Percentiles rank a stretch among this genome's conserved stretches.
These are phyloP conservation scores for Lactifluus volemus DNA, from an alignment of 768 basidiomycete genomes.

Conservation along the genomic window DNA sequence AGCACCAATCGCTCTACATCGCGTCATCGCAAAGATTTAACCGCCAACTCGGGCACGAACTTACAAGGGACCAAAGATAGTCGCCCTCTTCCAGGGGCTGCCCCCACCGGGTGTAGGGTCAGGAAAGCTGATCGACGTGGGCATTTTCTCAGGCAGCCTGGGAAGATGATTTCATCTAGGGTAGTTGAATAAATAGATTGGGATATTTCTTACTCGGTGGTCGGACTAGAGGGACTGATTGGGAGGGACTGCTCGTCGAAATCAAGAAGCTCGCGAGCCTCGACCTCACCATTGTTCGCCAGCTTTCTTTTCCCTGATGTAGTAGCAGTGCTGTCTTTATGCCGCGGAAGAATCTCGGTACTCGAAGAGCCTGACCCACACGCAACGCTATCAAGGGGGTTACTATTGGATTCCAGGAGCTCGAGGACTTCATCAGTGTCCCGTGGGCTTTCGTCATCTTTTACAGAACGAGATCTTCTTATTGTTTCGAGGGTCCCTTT, in stretches of 20 bases:
- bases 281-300: neutral
- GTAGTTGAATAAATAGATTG: neutral
- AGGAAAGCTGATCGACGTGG: conserved; percentile 15
- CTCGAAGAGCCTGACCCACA: neutral
- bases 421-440: conserved; percentile 9
- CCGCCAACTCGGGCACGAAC: neutral
- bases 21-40: neutral
- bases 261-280: neutral
- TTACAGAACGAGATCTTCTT: neutral
- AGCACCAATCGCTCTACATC: conserved; percentile 10
- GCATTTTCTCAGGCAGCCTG: conserved; percentile 15
- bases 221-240: neutral
- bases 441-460: neutral
- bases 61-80: conserved; percentile 21
- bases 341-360: neutral
- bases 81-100: conserved; percentile 9
- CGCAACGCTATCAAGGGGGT: neutral
- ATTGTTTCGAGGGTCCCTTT: conserved; percentile 8
- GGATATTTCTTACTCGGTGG: neutral
- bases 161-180: neutral
- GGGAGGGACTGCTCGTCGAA: conserved; percentile 2
- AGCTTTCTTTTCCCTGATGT: neutral
- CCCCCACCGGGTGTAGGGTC: neutral
- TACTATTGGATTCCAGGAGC: conserved; percentile 4
- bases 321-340: neutral